Base-by-base conservation (phyloP, 2,329 filamentous ascomycete species). In the Xylariales sp. region DNA sequence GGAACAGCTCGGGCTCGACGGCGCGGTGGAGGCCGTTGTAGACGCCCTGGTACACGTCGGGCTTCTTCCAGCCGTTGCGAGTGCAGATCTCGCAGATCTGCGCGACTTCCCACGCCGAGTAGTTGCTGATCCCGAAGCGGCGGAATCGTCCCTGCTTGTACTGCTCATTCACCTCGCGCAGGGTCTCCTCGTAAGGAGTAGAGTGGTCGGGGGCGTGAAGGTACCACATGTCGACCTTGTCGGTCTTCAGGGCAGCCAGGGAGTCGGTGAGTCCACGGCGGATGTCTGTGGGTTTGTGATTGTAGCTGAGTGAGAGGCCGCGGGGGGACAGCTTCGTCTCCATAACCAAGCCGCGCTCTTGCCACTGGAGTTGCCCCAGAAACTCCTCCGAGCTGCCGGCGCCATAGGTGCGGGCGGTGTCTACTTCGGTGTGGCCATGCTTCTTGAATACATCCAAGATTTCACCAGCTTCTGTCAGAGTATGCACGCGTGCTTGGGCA, bases 41-140 rank as follows among this genome's bases (percentile, higher is more conserved):
- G 6, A 64, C 57, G 2, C 70, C 68, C 44, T 75, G 64, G 42
- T 70, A 74, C 4, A 70, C 64, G 5, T 51, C 57, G 0, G 70
- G 70, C 38, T 59, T 60, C 12, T 67, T 55, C 18, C 52, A 71
- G 2, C 59, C 60, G 4, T 61, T 52, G 14, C 61, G 42, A 25
- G 66, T 57, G 44, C 69, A 74, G 11, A 72, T 61, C 8, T 58
- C 51, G 23, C 67, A 38, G 4, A 73, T 56, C 30, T 60, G 38
- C 34, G 65, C 56, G 1, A 75, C 68, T 41, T 74, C 66, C 3
- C 56, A 56, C 2, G 62, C 61, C 0, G 55, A 54, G 45, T 64
- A 72, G 45, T 72, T 75, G 8, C 61, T 69, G 4, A 75, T 40
- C 0, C 69, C 71, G 41, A 70, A 70, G 0, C 57, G 44, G 47